These are phyloP conservation scores for Amyloporia xantha DNA, from an alignment of 768 basidiomycete species.

Conservation along the genomic window DNA sequence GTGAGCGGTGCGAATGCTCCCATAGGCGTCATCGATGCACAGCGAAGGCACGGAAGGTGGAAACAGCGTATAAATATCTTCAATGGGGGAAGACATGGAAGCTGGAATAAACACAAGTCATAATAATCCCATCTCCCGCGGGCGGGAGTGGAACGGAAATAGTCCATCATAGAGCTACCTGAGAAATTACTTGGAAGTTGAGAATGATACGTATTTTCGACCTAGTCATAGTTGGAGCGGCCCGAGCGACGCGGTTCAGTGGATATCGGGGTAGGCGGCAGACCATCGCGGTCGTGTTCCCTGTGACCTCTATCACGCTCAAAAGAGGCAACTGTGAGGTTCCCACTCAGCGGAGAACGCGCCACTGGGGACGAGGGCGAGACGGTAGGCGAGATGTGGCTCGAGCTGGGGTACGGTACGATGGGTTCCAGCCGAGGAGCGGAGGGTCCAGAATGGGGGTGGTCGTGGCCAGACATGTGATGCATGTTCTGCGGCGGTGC, in stretches of 20 bases:
- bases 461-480: conserved; percentile 6
- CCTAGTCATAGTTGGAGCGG: conserved; percentile 3
- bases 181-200: not conserved
- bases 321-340: conserved; percentile 36
- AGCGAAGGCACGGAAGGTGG: not conserved
- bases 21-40: not conserved
- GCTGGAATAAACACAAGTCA: not conserved
- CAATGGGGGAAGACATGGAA: not conserved
- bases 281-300: conserved; percentile 40
- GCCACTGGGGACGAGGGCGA: conserved; percentile 33
- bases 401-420: conserved; percentile 6
- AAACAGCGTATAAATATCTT: conserved; percentile 7
- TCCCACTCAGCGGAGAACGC: conserved; percentile 27
- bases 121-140: not conserved
- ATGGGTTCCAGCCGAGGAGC: conserved; percentile 19
- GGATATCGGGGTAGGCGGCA: conserved; percentile 33
- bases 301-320: conserved; percentile 26
- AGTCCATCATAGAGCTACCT: not conserved
- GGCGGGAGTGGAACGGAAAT: not conserved
- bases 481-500: conserved; percentile 12
- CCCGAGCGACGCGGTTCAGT: conserved; percentile 31
- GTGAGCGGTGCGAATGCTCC: not conserved
- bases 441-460: no score
- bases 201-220: not conserved
- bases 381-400: conserved; percentile 18